Evolutionary conservation across 176 grass and related monocot genomes (phyloP), one percentile per base, ranked within the genome.

Genomic region (Aechmea fasciata): DNA sequence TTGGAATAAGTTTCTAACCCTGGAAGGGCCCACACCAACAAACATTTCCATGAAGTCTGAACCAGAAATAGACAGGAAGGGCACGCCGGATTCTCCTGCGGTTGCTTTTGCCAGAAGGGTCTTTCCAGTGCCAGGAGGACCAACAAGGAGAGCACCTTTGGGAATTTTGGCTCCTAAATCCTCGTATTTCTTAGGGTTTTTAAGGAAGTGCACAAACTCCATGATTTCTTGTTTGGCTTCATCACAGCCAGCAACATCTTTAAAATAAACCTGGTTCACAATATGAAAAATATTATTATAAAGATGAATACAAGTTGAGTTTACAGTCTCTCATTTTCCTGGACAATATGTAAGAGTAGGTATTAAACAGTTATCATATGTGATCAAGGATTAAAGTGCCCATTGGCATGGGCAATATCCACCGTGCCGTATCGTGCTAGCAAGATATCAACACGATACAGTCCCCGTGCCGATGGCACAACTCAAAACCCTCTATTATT

Each of bases 221-320:
- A 92, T 97, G 54, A 92, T 97, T 90, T 97, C 89, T 87, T 92
- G 84, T 78, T 97, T 97, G 11, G 93, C 89, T 84, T 97, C 89
- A 66, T 97, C 89, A 76, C 93, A 97, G 48, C 93, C 93, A 80
- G 93, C 89, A 78, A 97, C 89, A 79, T 97, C 89, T 77, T 97
- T 92, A 69, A 97, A 97, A 48, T 80, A 92, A 65, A 92, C 82
- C 86, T 97, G 84, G 49, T 77, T 49, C 66, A 70, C 28, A 87
- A 28, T 55, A 59, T 22, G 67, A 67, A 67, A 52, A 69, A 77
- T 17, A 69, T 6, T 69, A 71, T 72, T 48, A 12, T 65, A 20
- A 59, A 41, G 33, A 41, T 41, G 4, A 41, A 6, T 7, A 41
- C 33, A 41, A 41, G 33, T 41, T 41, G 33, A 41, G 5, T 41